phyloP scores from a whole-genome alignment of 2,329 filamentous ascomycete species.

The Aspergillus intermedius region DNA sequence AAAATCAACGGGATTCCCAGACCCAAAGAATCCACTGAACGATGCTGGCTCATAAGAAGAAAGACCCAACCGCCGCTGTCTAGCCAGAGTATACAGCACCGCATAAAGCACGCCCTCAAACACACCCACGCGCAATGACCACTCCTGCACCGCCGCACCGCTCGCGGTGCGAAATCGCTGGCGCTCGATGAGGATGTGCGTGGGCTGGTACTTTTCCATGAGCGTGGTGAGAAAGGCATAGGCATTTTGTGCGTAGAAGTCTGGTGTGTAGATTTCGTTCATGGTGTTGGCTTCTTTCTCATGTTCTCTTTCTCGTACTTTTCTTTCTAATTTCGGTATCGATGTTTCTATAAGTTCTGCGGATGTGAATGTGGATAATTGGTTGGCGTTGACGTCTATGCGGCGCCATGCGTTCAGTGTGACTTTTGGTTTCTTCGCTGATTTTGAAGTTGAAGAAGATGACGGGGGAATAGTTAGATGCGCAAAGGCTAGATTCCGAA shows the following conservation, averaged over 20 bases:
- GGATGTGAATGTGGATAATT: not conserved
- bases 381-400: slow-evolving; percentile 20
- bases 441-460: not conserved
- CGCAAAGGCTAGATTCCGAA: slow-evolving; percentile 72
- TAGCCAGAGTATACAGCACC: slow-evolving; percentile 52
- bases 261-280: slow-evolving; percentile 9
- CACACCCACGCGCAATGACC: slow-evolving; percentile 76
- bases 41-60: not conserved
- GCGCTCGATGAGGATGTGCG: slow-evolving; percentile 63
- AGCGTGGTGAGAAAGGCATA: slow-evolving; percentile 50
- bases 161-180: slow-evolving; percentile 61
- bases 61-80: slow-evolving; percentile 29
- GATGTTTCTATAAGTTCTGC: not conserved
- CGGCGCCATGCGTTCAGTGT: slow-evolving; percentile 39
- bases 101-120: slow-evolving; percentile 78
- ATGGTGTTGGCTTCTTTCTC: not conserved
- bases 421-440: slow-evolving; percentile 2
- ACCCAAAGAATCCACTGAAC: slow-evolving; percentile 2
- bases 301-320: not conserved
- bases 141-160: slow-evolving; percentile 62
- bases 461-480: slow-evolving; percentile 44
- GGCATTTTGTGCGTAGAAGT: slow-evolving; percentile 53
- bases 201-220: slow-evolving; percentile 49
- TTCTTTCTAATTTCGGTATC: not conserved
- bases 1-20: slow-evolving; percentile 19